A percentile compares a stretch with the other conserved stretches of the same genome.
Evolutionary conservation across 768 basidiomycete genomes (phyloP).

Genomic region (Boletellus sp.): DNA sequence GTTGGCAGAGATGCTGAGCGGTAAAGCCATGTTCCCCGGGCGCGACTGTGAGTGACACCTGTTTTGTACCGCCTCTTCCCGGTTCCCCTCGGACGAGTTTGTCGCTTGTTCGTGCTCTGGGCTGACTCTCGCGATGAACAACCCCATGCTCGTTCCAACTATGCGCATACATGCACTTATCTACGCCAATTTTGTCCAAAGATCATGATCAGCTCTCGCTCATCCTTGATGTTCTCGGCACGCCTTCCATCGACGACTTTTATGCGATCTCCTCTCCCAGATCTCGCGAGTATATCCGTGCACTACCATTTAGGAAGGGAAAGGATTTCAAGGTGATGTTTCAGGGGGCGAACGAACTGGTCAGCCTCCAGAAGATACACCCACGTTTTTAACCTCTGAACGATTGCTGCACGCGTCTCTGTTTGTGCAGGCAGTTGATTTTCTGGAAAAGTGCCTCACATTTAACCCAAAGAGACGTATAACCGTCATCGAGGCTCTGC

Average conservation of each 20-base stretch:
- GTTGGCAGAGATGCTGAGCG: slow-evolving; percentile 86
- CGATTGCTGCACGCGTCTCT: neutral
- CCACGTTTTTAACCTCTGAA: neutral
- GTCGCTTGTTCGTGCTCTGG: neutral
- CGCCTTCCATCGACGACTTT: slow-evolving; percentile 88
- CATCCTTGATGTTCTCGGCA: slow-evolving; percentile 93
- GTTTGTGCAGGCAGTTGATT: slow-evolving; percentile 56
- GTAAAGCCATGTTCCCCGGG: slow-evolving; percentile 95
- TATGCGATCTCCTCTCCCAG: slow-evolving; percentile 82
- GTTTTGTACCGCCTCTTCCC: neutral
- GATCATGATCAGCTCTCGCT: slow-evolving; percentile 93
- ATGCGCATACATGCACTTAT: neutral
- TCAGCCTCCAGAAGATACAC: slow-evolving; percentile 19
- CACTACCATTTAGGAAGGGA: slow-evolving; percentile 82
- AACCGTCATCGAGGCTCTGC: slow-evolving; percentile 81
- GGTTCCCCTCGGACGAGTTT: neutral
- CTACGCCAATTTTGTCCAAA: slow-evolving; percentile 22
- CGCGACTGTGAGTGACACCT: slow-evolving; percentile 60
- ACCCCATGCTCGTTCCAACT: neutral
- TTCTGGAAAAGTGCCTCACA: slow-evolving; percentile 76
- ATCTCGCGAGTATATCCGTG: slow-evolving; percentile 84
- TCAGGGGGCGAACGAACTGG: slow-evolving; percentile 68
- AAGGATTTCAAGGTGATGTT: slow-evolving; percentile 67
- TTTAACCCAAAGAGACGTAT: slow-evolving; percentile 87
- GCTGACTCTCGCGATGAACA: too few relatives aligned